A percentile compares a stretch with the other conserved stretches of the same genome.
Conservation (phyloP, 306 rosid genomes). For the Casuarina equisetifolia region DNA sequence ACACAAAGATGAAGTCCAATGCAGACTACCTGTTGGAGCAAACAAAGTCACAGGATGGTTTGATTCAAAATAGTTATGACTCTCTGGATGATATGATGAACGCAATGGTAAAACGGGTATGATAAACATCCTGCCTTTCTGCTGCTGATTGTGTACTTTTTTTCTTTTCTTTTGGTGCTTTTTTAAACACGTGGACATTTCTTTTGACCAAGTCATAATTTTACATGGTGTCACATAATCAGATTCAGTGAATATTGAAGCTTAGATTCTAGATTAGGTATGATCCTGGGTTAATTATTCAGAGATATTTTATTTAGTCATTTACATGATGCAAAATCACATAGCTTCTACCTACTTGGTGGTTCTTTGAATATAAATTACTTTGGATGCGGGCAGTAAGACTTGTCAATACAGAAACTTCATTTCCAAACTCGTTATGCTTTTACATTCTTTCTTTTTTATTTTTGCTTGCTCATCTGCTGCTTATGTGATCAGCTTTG, state of each 20-base stretch:
- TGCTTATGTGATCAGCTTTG: not conserved
- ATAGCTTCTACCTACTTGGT: not conserved
- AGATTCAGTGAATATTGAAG: not conserved
- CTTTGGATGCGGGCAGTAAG: not conserved
- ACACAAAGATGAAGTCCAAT: conserved; percentile 30
- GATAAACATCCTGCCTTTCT: conserved; percentile 25
- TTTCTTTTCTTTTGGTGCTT: not conserved
- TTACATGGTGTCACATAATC: not conserved
- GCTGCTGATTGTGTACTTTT: not conserved
- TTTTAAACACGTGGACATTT: not conserved
- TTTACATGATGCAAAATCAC: not conserved
- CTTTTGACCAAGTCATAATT: not conserved
- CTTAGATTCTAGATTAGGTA: not conserved
- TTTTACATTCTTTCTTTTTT: not conserved
- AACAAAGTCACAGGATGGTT: conserved; percentile 40
- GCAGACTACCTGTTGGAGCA: conserved; percentile 40
- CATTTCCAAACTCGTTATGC: not conserved
- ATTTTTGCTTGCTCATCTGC: not conserved
- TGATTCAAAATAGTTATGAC: conserved; percentile 34
- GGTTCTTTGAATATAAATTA: not conserved
- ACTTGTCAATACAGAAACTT: not conserved
- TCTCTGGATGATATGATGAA: conserved; percentile 57
- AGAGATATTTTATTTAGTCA: not conserved
- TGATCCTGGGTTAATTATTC: not conserved
- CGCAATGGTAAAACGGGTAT: conserved; percentile 52